A percentile compares a stretch with the other conserved stretches of the same genome.
Conservation (phyloP, 345 rosid species). For the Brassica rapa region DNA sequence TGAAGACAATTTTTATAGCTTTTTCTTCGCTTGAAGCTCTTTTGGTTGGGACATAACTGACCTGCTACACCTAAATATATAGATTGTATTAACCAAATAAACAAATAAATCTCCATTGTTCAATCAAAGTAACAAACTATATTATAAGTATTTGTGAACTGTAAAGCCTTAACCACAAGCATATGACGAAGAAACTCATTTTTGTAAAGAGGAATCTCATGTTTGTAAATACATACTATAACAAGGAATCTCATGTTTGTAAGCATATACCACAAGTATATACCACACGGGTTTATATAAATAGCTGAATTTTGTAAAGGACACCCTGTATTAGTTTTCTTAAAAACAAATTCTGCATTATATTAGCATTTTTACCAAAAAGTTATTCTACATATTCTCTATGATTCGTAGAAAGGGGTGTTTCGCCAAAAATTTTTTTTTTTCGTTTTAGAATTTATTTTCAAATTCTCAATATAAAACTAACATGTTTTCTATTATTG, state of each 20-base stretch:
- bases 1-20: neutral
- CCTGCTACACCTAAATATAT: neutral
- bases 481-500: neutral
- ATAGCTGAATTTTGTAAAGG: neutral
- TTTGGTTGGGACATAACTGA: constrained; percentile 11
- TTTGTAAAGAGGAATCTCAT: neutral
- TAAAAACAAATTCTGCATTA: neutral
- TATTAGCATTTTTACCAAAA: neutral
- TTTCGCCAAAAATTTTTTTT: neutral
- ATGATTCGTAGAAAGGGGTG: neutral
- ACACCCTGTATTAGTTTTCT: neutral
- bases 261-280: neutral
- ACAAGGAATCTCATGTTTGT: neutral
- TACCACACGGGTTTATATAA: neutral
- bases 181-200: neutral
- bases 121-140: neutral
- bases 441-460: neutral
- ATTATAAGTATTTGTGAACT: neutral
- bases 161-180: neutral
- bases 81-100: neutral
- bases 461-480: neutral
- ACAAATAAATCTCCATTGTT: neutral
- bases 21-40: constrained; percentile 1
- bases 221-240: neutral
- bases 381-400: neutral